Evolutionary conservation across 2,329 filamentous ascomycete species (phyloP).

Genomic region (Raffaelea ambrosiae): DNA sequence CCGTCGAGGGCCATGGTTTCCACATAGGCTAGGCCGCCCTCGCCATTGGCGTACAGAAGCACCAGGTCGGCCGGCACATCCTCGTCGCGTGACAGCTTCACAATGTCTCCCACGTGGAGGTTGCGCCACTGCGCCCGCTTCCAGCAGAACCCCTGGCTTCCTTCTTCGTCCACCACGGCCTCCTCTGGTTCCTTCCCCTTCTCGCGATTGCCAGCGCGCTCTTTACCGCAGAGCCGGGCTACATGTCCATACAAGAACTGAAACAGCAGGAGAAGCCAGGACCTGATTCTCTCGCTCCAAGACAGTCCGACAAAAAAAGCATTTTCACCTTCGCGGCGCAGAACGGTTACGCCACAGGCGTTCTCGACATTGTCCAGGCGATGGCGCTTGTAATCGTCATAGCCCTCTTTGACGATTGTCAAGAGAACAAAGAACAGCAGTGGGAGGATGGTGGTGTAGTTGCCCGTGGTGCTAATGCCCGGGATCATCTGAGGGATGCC

Average conservation of each 20-base stretch:
- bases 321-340: conserved; percentile 20
- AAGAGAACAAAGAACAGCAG: conserved; percentile 68
- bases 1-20: conserved; percentile 81
- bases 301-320: neutral
- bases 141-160: conserved; percentile 45
- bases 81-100: conserved; percentile 57
- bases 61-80: conserved; percentile 76
- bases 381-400: conserved; percentile 75
- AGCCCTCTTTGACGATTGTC: conserved; percentile 79
- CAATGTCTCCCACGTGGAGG: conserved; percentile 40
- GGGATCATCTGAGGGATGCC: conserved; percentile 78
- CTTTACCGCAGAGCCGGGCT: neutral
- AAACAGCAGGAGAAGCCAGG: neutral
- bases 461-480: conserved; percentile 67
- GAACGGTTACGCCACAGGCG: conserved; percentile 37
- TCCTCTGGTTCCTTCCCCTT: neutral
- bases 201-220: conserved; percentile 18
- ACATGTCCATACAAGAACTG: neutral
- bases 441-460: conserved; percentile 64
- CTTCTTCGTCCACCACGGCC: conserved; percentile 38
- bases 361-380: conserved; percentile 78
- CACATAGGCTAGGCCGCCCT: conserved; percentile 72
- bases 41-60: conserved; percentile 66
- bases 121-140: conserved; percentile 32
- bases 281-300: neutral